Base-by-base conservation (phyloP, 2,329 filamentous ascomycete genomes). In the Paracoccidioides brasiliensis region DNA sequence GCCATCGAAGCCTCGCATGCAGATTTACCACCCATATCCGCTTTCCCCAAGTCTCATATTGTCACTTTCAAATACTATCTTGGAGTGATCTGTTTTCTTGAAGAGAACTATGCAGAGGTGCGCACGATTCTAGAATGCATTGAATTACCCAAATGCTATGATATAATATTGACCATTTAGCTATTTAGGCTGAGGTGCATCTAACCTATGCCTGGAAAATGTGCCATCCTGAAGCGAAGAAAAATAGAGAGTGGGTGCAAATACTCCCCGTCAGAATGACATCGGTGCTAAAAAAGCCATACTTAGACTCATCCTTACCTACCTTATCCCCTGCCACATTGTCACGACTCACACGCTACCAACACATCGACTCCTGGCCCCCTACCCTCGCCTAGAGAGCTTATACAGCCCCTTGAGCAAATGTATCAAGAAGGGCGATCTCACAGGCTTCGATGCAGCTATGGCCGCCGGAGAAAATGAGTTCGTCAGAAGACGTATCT, bases 51-150 rank as follows among this genome's bases (percentile, higher is more conserved):
- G 66, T 85, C 90, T 3, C 93, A 98, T 66, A 83, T 89, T 60
- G 90, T 96, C 43, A 96, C 91, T 0, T 98, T 95, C 74, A 91
- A 90, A 67, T 98, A 96, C 72, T 97, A 96, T 67, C 82, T 90
- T 61, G 93, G 93, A 9, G 88, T 98, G 4, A 80, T 98, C n/a
- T 80, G 84, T 56, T 98, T 98, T 67, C 72, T 98, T 4, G 90
- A 97, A 59, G 94, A 98, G 68, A 89, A 96, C 66, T 98, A 98
- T 65, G 75, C 79, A 1, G 80, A 87, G 74, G 87, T 88, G 66
- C 45, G 72, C 58, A n/a, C 7, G 7, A 28, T 9, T 4, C 9
- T 3, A n/a, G 41, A 22, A 40, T 37, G 8, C 40, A 30, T 52
- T 50, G 12, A n/a, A 28, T 28, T 35, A 41, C n/a, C 22, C 15